Percentiles rank a stretch among this genome's conserved stretches.
These are phyloP conservation scores for Thelonectria olida DNA, from an alignment of 2,329 filamentous ascomycete genomes.

Conservation along the genomic window DNA sequence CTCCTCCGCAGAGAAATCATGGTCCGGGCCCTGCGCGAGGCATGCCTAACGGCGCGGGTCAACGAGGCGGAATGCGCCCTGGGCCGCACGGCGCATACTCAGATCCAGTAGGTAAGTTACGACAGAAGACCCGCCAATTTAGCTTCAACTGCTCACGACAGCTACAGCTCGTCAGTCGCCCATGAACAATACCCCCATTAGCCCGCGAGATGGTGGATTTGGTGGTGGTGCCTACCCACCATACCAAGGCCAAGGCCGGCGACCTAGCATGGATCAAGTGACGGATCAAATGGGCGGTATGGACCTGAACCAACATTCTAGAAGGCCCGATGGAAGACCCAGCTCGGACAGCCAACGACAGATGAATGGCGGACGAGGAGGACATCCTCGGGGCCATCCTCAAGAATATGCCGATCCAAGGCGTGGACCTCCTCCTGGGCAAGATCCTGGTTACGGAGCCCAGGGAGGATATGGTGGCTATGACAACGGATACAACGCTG, in stretches of 20 bases:
- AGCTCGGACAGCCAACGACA: conserved; percentile 41
- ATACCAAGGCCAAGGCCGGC: conserved; percentile 32
- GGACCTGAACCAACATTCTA: conserved; percentile 44
- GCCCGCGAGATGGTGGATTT: conserved; percentile 40
- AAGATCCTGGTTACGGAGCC: conserved; percentile 32
- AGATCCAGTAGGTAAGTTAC: conserved; percentile 51
- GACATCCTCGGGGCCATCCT: conserved; percentile 46
- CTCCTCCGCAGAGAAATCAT: conserved; percentile 48
- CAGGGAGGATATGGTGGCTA: conserved; percentile 39
- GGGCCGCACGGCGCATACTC: conserved; percentile 51
- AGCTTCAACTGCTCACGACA: conserved; percentile 21
- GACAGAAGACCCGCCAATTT: not conserved
- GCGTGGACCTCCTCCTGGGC: conserved; percentile 42
- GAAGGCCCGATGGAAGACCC: conserved; percentile 32
- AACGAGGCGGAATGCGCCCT: conserved; percentile 52
- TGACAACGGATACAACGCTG: conserved; percentile 37
- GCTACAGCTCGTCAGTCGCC: conserved; percentile 41
- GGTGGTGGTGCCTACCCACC: conserved; percentile 36
- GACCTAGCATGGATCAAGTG: conserved; percentile 40
- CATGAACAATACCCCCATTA: conserved; percentile 43
- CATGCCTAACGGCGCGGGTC: conserved; percentile 40
- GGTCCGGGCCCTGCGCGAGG: conserved; percentile 39
- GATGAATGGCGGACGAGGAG: conserved; percentile 38
- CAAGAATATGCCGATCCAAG: conserved; percentile 42
- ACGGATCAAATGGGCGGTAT: conserved; percentile 47